Evolutionary conservation across 306 rosid species (phyloP).

Genomic region (Corylus avellana): DNA sequence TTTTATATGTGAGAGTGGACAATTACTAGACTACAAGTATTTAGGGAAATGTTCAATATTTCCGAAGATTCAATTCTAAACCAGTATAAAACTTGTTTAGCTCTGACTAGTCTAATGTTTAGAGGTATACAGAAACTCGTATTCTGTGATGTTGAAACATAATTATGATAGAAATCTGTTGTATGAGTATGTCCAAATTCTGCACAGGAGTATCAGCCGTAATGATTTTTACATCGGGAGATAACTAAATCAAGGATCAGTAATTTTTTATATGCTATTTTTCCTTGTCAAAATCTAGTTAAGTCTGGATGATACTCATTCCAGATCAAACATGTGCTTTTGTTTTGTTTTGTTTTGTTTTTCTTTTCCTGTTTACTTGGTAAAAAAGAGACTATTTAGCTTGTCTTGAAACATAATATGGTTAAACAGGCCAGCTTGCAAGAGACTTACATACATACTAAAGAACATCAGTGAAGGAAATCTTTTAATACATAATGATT

Average conservation of each 20-base stretch:
- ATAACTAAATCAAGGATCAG: not conserved
- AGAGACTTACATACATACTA: not conserved
- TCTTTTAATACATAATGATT: not conserved
- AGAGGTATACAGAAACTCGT: not conserved
- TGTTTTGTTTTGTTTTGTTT: not conserved
- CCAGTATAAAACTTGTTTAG: not conserved
- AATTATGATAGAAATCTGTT: not conserved
- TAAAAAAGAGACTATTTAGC: not conserved
- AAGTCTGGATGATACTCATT: not conserved
- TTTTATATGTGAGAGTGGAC: conserved; percentile 8
- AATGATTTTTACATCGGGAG: not conserved
- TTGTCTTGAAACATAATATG: not conserved
- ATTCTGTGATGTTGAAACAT: not conserved
- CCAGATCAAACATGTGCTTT: not conserved
- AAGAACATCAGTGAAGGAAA: not conserved
- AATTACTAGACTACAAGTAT: not conserved
- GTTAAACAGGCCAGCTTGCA: not conserved
- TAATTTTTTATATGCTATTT: not conserved
- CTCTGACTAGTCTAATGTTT: not conserved
- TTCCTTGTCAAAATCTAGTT: not conserved
- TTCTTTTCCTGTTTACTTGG: not conserved
- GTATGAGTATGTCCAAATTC: not conserved
- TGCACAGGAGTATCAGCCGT: not conserved
- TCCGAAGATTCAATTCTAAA: not conserved
- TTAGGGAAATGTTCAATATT: not conserved